These are phyloP conservation scores for Panaeolus papilionaceus DNA, from an alignment of 768 basidiomycete genomes.

Conservation along the genomic window DNA sequence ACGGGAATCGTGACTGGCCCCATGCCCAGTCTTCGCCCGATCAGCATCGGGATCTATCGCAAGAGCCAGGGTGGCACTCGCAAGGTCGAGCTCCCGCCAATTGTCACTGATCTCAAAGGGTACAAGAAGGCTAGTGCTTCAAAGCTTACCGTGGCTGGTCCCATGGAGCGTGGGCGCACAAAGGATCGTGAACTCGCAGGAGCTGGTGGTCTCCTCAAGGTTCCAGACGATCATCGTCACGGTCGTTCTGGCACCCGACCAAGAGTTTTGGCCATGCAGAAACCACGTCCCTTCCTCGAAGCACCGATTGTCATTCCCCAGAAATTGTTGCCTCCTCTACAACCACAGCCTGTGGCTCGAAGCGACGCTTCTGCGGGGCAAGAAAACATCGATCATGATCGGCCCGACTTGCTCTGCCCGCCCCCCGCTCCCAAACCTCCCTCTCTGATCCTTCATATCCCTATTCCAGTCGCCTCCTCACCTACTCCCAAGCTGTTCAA, in stretches of 20 bases:
- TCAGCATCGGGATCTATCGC: conserved; percentile 11
- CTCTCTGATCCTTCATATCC: not conserved
- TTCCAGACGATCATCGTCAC: not conserved
- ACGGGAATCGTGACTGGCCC: not conserved
- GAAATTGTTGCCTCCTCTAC: not conserved
- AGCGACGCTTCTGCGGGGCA: not conserved
- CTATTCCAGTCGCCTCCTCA: conserved; percentile 1
- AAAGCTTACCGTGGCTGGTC: not conserved
- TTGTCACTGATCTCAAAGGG: conserved; percentile 7
- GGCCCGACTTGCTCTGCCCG: conserved; percentile 3
- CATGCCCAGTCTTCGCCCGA: not conserved
- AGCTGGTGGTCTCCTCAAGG: conserved; percentile 12
- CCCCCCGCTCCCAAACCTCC: conserved; percentile 6
- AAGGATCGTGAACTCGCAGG: conserved; percentile 1
- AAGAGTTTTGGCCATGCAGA: conserved; percentile 8
- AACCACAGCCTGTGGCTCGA: not conserved
- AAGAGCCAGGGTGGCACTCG: not conserved
- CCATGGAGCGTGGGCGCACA: conserved; percentile 1
- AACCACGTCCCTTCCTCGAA: conserved; percentile 4
- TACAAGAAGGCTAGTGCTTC: not conserved
- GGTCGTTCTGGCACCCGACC: conserved; percentile 1
- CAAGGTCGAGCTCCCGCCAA: conserved; percentile 3
- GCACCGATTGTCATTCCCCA: not conserved
- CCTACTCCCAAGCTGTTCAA: not conserved
- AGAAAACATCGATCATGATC: not conserved